phyloP scores from a whole-genome alignment of 176 grass and related monocot species.

The Pharus latifolius region DNA sequence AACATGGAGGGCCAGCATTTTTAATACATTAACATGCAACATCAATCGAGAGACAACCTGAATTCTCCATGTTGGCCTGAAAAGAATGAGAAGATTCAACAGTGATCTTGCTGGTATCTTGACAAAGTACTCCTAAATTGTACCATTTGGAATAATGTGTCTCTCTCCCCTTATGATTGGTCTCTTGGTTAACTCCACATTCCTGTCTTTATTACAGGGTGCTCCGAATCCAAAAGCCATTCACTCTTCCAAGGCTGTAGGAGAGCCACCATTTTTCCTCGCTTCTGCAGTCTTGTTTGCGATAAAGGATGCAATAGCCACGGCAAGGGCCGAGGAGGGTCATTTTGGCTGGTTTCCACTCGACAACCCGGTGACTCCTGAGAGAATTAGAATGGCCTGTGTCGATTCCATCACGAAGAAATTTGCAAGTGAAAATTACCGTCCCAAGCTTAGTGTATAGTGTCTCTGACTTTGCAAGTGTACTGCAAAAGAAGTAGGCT shows the following conservation, averaged over 20 bases:
- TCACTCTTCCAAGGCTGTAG: constrained; percentile 91
- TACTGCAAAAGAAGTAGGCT: too few species aligned
- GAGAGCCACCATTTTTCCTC: constrained; percentile 93
- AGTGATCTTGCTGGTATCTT: not conserved
- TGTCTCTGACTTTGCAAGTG: too few species aligned
- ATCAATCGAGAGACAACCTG: not conserved
- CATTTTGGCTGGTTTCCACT: constrained; percentile 70
- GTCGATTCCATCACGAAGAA: constrained; percentile 67
- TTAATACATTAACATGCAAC: not conserved
- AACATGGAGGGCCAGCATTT: not conserved
- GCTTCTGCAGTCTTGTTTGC: constrained; percentile 71
- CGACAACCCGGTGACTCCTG: constrained; percentile 79
- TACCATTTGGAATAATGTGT: not conserved
- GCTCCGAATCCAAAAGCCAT: constrained; percentile 67
- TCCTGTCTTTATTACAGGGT: constrained; percentile 29
- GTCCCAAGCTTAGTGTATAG: constrained; percentile 81
- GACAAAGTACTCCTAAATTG: not conserved
- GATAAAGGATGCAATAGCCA: constrained; percentile 71
- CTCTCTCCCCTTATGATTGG: not conserved
- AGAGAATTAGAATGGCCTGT: constrained; percentile 93
- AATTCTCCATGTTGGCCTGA: not conserved
- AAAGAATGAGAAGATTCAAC: not conserved
- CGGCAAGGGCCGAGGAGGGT: constrained; percentile 66
- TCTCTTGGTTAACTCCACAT: not conserved
- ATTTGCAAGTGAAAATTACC: constrained; percentile 51